These are phyloP conservation scores for Adansonia rubrostipa DNA, from an alignment of 441 rosid species.

Conservation along the genomic window DNA sequence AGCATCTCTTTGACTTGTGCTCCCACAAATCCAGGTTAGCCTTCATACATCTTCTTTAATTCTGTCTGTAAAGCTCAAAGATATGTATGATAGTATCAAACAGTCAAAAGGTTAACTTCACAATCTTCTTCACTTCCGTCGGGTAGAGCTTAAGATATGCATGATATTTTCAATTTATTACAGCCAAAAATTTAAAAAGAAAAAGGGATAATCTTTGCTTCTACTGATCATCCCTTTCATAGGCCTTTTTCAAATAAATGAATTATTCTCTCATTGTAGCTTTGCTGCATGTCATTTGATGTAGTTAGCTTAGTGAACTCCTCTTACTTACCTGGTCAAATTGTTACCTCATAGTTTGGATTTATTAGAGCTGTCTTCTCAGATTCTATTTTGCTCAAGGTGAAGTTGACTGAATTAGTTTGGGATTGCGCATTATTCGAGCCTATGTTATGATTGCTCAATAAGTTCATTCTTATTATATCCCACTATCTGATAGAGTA, in stretches of 20 bases:
- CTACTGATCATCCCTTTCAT: neutral
- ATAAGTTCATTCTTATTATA: neutral
- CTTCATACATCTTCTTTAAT: conserved; percentile 21
- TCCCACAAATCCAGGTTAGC: conserved; percentile 54
- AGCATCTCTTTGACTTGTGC: conserved; percentile 59
- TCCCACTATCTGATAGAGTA: neutral
- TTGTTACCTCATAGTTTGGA: conserved; percentile 3
- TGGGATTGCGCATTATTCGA: neutral
- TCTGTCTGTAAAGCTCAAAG: neutral
- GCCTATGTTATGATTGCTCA: neutral
- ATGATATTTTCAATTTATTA: neutral
- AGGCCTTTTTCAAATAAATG: neutral
- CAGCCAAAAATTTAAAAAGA: neutral
- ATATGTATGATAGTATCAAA: neutral
- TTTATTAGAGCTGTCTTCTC: neutral
- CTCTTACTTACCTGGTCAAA: neutral
- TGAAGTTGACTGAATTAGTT: neutral
- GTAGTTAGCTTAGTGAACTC: neutral
- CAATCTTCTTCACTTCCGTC: neutral
- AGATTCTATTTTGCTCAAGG: neutral
- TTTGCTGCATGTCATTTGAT: neutral
- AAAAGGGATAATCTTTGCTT: neutral
- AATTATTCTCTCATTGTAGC: neutral
- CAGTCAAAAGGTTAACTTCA: neutral
- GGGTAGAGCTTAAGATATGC: neutral